These are phyloP conservation scores for Coemansia sp. DNA, from an alignment of 192 early-diverging fungal genomes.

Conservation along the genomic window DNA sequence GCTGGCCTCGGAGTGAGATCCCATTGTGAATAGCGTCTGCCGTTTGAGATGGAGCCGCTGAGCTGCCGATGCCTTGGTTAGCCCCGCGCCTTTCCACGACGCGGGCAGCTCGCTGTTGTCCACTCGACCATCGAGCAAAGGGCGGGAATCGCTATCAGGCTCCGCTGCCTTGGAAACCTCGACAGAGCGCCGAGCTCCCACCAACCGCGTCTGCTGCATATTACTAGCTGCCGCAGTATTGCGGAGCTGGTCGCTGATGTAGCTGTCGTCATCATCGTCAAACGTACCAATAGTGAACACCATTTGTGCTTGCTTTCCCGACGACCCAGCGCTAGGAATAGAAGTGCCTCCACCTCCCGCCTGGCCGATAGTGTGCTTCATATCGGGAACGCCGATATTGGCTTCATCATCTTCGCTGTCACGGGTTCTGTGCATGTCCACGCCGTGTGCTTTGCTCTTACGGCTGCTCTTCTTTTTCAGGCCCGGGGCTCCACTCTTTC, in stretches of 20 bases:
- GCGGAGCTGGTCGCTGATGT: constrained; percentile 14
- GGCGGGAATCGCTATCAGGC: background rate
- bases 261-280: constrained; percentile 44
- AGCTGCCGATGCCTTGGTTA: background rate
- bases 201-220: background rate
- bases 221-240: background rate
- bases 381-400: background rate
- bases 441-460: constrained; percentile 23
- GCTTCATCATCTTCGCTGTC: background rate
- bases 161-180: background rate
- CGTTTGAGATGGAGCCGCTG: constrained; percentile 16
- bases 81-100: constrained; percentile 8
- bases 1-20: constrained; percentile 52
- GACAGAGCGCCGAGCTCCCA: constrained; percentile 2
- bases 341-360: constrained; percentile 12
- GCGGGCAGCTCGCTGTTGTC: constrained; percentile 1
- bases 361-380: background rate
- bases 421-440: background rate
- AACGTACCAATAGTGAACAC: constrained; percentile 56
- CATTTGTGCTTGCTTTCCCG: constrained; percentile 46
- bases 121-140: background rate
- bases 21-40: constrained; percentile 54
- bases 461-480: constrained; percentile 20
- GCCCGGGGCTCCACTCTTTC: constrained; percentile 23
- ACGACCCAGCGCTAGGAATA: constrained; percentile 23